Evolutionary conservation across 2,329 filamentous ascomycete species (phyloP).

Genomic region (Sarocladium brachiariae): DNA sequence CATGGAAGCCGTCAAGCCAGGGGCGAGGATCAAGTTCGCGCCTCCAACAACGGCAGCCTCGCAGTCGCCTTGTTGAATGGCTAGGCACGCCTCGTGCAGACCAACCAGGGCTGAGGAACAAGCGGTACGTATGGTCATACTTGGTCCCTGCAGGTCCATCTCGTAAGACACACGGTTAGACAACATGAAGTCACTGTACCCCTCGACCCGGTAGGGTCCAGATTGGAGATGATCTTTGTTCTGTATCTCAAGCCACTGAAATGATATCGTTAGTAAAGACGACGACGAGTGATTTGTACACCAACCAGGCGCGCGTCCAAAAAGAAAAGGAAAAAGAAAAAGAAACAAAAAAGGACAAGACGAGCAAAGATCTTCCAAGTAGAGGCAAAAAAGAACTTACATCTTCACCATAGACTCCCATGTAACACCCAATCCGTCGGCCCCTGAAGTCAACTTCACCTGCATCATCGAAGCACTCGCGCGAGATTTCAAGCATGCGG

Average conservation of each 20-base stretch:
- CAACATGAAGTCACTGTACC: constrained; percentile 21
- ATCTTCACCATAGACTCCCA: too few relatives aligned
- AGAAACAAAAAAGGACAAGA: too few relatives aligned
- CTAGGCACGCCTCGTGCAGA: constrained; percentile 7
- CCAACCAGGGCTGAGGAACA: constrained; percentile 7
- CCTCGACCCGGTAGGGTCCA: constrained; percentile 14
- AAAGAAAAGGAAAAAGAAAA: neutral
- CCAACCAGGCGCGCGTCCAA: neutral
- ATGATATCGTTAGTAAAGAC: too few relatives aligned
- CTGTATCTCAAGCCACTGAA: constrained; percentile 21
- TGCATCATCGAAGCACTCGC: constrained; percentile 2
- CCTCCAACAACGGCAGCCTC: constrained; percentile 6
- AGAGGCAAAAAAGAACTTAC: too few relatives aligned
- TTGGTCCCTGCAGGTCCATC: constrained; percentile 19
- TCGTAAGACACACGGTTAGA: constrained; percentile 25
- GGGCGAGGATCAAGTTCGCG: constrained; percentile 15
- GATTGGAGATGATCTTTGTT: neutral
- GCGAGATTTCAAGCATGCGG: constrained; percentile 22
- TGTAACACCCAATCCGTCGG: too few relatives aligned
- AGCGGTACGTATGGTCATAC: constrained; percentile 16
- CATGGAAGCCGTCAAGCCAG: constrained; percentile 12
- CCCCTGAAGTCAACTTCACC: too few relatives aligned
- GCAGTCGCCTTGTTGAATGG: constrained; percentile 1
- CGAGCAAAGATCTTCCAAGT: too few relatives aligned
- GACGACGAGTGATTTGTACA: too few relatives aligned